Base-by-base conservation (phyloP, 2,329 filamentous ascomycete species). In the Pestalotiopsis sp. region DNA sequence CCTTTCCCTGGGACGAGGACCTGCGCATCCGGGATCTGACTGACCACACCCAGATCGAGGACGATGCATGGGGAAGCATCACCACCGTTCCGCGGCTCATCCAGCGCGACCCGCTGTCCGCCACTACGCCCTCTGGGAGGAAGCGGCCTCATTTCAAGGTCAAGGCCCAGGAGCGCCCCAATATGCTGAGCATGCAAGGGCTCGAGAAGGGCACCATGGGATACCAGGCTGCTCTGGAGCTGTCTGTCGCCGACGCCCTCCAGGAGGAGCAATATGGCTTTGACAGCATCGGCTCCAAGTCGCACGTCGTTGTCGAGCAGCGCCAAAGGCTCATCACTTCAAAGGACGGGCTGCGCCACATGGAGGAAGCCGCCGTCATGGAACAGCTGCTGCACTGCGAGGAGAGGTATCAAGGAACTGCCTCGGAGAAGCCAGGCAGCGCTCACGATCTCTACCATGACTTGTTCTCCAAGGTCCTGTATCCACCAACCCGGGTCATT, bases 171-270 rank as follows among this genome's bases (percentile, higher is more conserved):
- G 90, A 92, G 75, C 81, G 88, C 25, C 91, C 91, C 55, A 91
- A 87, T 76, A 93, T 93, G 91, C 83, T 93, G 69, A 91, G 89
- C 81, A 90, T 91, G 82, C 89, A 91, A 72, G 91, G 91, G 3
- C 79, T 91, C 39, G 91, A 93, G 76, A 90, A 90, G 76, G 91
- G 91, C 57, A 92, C 90, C 20, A 84, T 92, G 75, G 91, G 91
- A 66, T 92, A 89, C 76, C 86, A 88, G 72, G 89, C 91, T 25
- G 91, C 91, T 7, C 81, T 93, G 45, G 90, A 93, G 76, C 78
- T 92, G 45, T 83, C 86, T 25, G 86, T 90, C 17, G 87, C 90
- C 23, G 91, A 93, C 77, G 85, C 87, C 9, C 83, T 92, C 12
- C 84, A 89, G 69, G 88, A 90, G 71, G 85, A 90, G 71, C 88